A percentile compares a stretch with the other conserved stretches of the same genome.
Evolutionary conservation across 1,284 basidiomycete genomes (phyloP).

Genomic region (Boletus putidus): DNA sequence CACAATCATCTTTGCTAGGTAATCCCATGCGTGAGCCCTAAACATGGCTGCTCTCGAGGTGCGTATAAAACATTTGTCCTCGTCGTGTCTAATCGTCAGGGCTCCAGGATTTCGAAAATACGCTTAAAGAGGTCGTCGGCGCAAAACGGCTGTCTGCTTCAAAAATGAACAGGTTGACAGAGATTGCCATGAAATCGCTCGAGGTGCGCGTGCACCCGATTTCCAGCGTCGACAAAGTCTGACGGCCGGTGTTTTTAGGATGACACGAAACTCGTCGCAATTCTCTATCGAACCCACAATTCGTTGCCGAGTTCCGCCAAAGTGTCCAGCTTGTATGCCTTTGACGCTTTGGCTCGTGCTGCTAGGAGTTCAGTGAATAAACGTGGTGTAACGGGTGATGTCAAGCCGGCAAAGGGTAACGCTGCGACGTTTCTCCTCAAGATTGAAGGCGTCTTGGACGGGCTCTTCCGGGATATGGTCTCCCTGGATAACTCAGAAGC

Average conservation of each 20-base stretch:
- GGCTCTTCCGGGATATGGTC: constrained; percentile 79
- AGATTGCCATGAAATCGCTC: constrained; percentile 71
- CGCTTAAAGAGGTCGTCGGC: constrained; percentile 75
- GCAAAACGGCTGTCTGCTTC: constrained; percentile 82
- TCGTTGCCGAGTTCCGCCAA: constrained; percentile 65
- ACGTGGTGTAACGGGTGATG: constrained; percentile 56
- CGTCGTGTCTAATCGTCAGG: constrained; percentile 7
- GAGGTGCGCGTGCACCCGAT: constrained; percentile 49
- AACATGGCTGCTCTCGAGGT: constrained; percentile 34
- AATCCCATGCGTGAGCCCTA: constrained; percentile 25
- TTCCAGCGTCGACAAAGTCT: constrained; percentile 2
- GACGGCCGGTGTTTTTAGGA: constrained; percentile 47
- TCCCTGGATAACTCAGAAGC: constrained; percentile 62
- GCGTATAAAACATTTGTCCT: not conserved
- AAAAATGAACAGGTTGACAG: constrained; percentile 74
- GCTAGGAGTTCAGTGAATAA: constrained; percentile 71
- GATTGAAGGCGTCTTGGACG: constrained; percentile 82
- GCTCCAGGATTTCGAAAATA: constrained; percentile 70
- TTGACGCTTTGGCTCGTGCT: constrained; percentile 85
- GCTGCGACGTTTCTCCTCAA: constrained; percentile 81
- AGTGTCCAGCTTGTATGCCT: constrained; percentile 83
- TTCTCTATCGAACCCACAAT: constrained; percentile 83
- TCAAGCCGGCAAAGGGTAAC: constrained; percentile 62
- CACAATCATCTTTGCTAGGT: constrained; percentile 6
- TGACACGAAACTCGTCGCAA: constrained; percentile 82